phyloP scores from a whole-genome alignment of 352 stramenopile species.

The Blastocystis sp. region DNA sequence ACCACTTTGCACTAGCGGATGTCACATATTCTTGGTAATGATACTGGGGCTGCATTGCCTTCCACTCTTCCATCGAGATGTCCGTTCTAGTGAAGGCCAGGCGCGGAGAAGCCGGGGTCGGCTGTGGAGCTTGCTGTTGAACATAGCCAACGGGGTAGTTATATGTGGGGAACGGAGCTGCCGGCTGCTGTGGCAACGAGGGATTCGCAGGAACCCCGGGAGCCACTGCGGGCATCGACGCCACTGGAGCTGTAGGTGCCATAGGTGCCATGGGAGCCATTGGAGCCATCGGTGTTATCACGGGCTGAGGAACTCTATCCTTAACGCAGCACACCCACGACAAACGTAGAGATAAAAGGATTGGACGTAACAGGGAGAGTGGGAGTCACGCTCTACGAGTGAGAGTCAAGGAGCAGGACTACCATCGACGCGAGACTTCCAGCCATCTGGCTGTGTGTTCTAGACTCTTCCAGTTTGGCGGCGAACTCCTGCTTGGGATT shows the following conservation, averaged over 20 bases:
- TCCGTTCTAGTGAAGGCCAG: slow-evolving; percentile 60
- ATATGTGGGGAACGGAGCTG: too few relatives aligned
- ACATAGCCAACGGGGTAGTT: slow-evolving; percentile 4
- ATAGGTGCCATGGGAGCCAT: slow-evolving; percentile 37
- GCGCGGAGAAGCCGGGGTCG: neutral
- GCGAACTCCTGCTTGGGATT: slow-evolving; percentile 71
- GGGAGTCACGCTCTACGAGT: neutral
- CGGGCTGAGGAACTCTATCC: neutral
- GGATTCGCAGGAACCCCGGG: neutral
- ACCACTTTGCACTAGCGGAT: neutral
- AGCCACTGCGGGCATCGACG: neutral
- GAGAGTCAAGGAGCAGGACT: neutral
- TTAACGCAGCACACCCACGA: neutral
- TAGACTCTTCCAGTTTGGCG: slow-evolving; percentile 39
- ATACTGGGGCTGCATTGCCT: slow-evolving; percentile 70
- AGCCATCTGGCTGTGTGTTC: slow-evolving; percentile 52
- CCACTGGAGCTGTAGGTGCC: neutral
- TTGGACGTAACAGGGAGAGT: neutral
- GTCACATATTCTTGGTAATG: slow-evolving; percentile 64
- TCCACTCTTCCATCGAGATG: slow-evolving; percentile 73
- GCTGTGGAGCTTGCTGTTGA: neutral
- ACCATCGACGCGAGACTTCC: slow-evolving; percentile 62
- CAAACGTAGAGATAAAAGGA: slow-evolving; percentile 38
- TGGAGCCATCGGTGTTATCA: neutral
- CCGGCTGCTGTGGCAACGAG: neutral